These are phyloP conservation scores for Anisogramma anomala DNA, from an alignment of 2,329 filamentous ascomycete genomes.

Conservation along the genomic window DNA sequence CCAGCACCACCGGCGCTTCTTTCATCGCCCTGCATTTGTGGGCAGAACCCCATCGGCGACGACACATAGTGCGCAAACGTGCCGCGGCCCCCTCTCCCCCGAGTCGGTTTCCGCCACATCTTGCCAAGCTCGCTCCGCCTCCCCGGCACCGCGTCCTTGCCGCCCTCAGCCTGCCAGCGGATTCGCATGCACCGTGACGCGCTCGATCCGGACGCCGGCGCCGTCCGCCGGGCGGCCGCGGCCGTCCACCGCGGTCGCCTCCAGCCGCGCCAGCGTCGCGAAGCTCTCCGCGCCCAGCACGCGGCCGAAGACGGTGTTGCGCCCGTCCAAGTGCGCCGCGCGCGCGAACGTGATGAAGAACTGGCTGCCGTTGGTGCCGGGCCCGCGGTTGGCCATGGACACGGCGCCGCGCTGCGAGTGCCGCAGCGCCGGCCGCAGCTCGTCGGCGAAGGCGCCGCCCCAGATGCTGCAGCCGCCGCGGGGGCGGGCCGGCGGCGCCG, in stretches of 20 bases:
- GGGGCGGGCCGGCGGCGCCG: slow-evolving; percentile 41
- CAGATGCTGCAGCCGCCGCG: slow-evolving; percentile 66
- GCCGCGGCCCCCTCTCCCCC: too few relatives aligned
- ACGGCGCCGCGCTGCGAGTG: slow-evolving; percentile 60
- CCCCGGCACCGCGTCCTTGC: too few relatives aligned
- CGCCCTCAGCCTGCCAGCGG: slow-evolving; percentile 51
- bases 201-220: slow-evolving; percentile 52
- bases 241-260: slow-evolving; percentile 62
- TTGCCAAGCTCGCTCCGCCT: too few relatives aligned
- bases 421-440: slow-evolving; percentile 59
- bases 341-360: slow-evolving; percentile 74
- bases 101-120: too few relatives aligned
- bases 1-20: too few relatives aligned
- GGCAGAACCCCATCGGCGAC: too few relatives aligned
- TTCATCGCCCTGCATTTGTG: too few relatives aligned
- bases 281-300: slow-evolving; percentile 54
- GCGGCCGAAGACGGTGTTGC: slow-evolving; percentile 76
- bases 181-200: slow-evolving; percentile 67
- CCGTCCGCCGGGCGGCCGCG: slow-evolving; percentile 62
- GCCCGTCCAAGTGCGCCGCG: slow-evolving; percentile 68
- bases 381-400: slow-evolving; percentile 70
- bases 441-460: slow-evolving; percentile 64
- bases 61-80: too few relatives aligned
- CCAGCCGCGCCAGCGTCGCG: slow-evolving; percentile 57
- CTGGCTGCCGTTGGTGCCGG: slow-evolving; percentile 63